Percentiles rank a stretch among this genome's conserved stretches.
Conservation (phyloP, 208 protist species). For the Acanthamoeba lenticulata region DNA sequence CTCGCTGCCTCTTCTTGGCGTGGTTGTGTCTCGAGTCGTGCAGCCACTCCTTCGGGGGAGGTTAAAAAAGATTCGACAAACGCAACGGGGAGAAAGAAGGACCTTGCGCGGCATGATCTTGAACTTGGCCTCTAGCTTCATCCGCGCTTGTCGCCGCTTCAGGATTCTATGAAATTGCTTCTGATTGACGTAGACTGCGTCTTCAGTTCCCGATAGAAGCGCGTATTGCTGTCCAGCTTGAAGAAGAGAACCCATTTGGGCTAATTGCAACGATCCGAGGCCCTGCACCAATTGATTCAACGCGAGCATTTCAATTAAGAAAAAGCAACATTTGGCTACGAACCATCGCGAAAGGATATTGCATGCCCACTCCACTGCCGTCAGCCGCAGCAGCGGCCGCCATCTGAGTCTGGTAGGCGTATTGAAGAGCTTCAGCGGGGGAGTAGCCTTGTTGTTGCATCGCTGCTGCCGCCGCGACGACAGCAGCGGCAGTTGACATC, state of each 20-base stretch:
- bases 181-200: slow-evolving; percentile 83
- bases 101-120: slow-evolving; percentile 63
- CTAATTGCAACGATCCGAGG: slow-evolving; percentile 1
- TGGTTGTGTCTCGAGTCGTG: slow-evolving; percentile 85
- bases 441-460: background rate
- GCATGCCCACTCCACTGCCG: background rate
- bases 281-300: background rate
- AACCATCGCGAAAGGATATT: slow-evolving; percentile 26
- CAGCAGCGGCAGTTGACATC: background rate
- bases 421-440: background rate
- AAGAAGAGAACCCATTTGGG: background rate
- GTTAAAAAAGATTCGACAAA: background rate
- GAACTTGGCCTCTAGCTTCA: slow-evolving; percentile 78
- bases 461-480: no score
- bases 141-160: slow-evolving; percentile 78
- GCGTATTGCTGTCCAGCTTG: slow-evolving; percentile 25
- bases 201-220: slow-evolving; percentile 57
- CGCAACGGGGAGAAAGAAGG: background rate
- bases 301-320: background rate
- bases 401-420: background rate
- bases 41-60: slow-evolving; percentile 70
- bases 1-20: slow-evolving; percentile 77
- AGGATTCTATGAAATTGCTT: slow-evolving; percentile 85
- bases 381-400: background rate
- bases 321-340: background rate